Conservation (phyloP, 2,329 filamentous ascomycete genomes). For the Metarhizium brunneum region DNA sequence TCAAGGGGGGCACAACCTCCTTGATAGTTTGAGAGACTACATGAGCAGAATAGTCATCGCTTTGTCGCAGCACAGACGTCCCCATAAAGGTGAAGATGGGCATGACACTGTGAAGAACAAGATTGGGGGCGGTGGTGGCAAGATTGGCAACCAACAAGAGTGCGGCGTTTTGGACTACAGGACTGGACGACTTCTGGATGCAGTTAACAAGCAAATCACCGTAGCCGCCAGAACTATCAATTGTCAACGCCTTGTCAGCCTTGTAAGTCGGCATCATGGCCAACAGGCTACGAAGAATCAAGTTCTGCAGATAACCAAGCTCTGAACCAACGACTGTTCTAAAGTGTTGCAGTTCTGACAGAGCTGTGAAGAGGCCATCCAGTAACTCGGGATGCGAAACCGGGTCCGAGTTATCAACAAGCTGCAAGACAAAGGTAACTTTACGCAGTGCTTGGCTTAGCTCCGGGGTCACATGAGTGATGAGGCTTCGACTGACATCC, state of each 20-base stretch:
- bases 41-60: conserved; percentile 93
- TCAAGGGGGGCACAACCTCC: conserved; percentile 84
- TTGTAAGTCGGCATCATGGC: conserved; percentile 76
- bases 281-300: conserved; percentile 73
- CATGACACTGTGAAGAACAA: conserved; percentile 96
- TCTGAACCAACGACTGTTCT: conserved; percentile 74
- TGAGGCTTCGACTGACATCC: conserved; percentile 51
- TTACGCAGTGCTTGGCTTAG: conserved; percentile 61
- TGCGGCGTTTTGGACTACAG: conserved; percentile 87
- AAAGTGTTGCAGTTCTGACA: conserved; percentile 83
- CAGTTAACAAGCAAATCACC: conserved; percentile 90
- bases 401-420: conserved; percentile 74
- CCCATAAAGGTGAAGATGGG: conserved; percentile 99
- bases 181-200: conserved; percentile 82
- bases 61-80: conserved; percentile 79
- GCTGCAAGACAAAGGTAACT: conserved; percentile 78
- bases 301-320: conserved; percentile 79
- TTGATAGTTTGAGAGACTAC: conserved; percentile 94
- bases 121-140: conserved; percentile 77
- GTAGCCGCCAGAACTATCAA: conserved; percentile 72
- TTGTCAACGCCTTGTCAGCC: conserved; percentile 46
- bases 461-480: conserved; percentile 54
- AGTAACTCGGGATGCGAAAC: conserved; percentile 69
- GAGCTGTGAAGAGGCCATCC: conserved; percentile 67
- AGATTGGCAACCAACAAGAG: conserved; percentile 80